Percentiles rank a stretch among this genome's conserved stretches.
These are phyloP conservation scores for Cylindrodendrum hubeiense DNA, from an alignment of 2,329 filamentous ascomycete genomes.

Conservation along the genomic window DNA sequence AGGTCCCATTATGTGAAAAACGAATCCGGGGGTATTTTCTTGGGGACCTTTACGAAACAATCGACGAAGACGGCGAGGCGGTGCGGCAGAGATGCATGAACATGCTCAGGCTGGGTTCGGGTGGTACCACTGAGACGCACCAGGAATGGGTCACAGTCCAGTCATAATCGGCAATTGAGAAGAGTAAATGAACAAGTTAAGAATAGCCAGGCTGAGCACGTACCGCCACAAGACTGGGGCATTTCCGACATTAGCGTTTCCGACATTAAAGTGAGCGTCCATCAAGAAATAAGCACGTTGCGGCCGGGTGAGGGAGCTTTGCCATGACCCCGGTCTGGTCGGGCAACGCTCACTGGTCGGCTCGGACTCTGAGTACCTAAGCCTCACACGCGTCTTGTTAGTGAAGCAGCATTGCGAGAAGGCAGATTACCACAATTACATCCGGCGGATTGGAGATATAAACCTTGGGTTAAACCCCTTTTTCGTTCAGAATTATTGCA, in stretches of 20 bases:
- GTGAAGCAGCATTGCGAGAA: not conserved
- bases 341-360: conserved; percentile 25
- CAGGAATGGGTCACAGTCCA: conserved; percentile 26
- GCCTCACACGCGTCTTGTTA: not conserved
- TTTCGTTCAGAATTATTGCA: not conserved
- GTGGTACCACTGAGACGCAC: conserved; percentile 4
- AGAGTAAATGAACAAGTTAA: not conserved
- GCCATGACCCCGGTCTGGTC: too few relatives aligned
- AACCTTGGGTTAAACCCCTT: not conserved
- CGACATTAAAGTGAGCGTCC: too few relatives aligned
- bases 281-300: not conserved
- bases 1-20: conserved; percentile 30
- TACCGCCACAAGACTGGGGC: conserved; percentile 5
- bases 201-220: not conserved
- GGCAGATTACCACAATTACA: not conserved
- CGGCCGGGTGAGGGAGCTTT: too few relatives aligned
- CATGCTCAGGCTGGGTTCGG: conserved; percentile 5
- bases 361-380: conserved; percentile 22
- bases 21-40: conserved; percentile 36
- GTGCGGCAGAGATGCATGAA: conserved; percentile 3
- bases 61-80: not conserved
- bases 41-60: not conserved
- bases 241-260: not conserved
- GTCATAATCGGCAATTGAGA: not conserved
- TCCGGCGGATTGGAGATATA: not conserved